A percentile compares a stretch with the other conserved stretches of the same genome.
Conservation (phyloP, 768 basidiomycete species). For the Wakefieldia striispora region DNA sequence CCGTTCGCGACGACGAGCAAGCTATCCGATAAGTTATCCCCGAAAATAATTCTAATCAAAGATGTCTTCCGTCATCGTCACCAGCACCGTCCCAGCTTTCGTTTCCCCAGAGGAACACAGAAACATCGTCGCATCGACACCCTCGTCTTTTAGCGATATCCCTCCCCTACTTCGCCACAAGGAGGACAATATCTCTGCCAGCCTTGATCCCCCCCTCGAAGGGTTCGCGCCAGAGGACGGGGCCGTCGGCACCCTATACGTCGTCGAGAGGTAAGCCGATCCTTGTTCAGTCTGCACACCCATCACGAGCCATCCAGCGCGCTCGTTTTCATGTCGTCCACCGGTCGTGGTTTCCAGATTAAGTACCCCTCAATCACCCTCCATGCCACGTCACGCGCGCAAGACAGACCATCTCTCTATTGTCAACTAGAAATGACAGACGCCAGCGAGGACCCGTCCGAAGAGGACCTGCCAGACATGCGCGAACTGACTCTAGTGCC, state of each 20-base stretch:
- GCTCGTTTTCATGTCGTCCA: slow-evolving; percentile 71
- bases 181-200: slow-evolving; percentile 66
- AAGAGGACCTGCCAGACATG: slow-evolving; percentile 52
- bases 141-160: slow-evolving; percentile 79
- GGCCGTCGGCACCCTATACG: slow-evolving; percentile 68
- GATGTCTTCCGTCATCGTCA: slow-evolving; percentile 26
- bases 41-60: too few relatives aligned
- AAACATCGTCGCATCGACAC: slow-evolving; percentile 71
- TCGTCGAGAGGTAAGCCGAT: slow-evolving; percentile 74
- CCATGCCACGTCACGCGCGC: slow-evolving; percentile 84
- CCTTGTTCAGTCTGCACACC: neutral
- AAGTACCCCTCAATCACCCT: slow-evolving; percentile 89
- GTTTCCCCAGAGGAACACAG: slow-evolving; percentile 68
- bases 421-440: slow-evolving; percentile 87
- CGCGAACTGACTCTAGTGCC: slow-evolving; percentile 82
- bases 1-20: neutral
- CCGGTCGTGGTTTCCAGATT: slow-evolving; percentile 76
- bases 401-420: slow-evolving; percentile 71
- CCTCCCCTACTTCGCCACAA: slow-evolving; percentile 77
- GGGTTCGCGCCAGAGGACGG: slow-evolving; percentile 53
- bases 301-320: slow-evolving; percentile 42
- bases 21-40: neutral
- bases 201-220: slow-evolving; percentile 66
- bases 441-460: slow-evolving; percentile 29
- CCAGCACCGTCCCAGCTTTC: slow-evolving; percentile 42